A percentile compares a stretch with the other conserved stretches of the same genome.
phyloP scores from a whole-genome alignment of 441 rosid species.

The Arabidopsis lyrata region DNA sequence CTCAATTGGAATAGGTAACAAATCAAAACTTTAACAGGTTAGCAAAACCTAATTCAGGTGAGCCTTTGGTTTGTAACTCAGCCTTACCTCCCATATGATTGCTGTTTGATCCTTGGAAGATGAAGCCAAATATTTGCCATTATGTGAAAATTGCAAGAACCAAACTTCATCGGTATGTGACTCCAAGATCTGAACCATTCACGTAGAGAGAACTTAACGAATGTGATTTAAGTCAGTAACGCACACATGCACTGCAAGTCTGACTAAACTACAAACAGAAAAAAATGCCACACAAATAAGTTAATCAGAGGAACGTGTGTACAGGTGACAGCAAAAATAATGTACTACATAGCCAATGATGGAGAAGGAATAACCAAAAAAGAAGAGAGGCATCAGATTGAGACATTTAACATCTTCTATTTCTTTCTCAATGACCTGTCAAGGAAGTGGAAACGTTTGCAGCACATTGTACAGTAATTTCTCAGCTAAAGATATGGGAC shows the following conservation, averaged over 20 bases:
- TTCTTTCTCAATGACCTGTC: constrained; percentile 11
- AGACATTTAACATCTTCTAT: constrained; percentile 25
- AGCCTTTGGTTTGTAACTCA: constrained; percentile 14
- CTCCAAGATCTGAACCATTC: constrained; percentile 72
- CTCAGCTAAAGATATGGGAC: constrained; percentile 26
- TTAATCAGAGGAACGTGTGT: not conserved
- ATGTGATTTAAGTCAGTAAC: constrained; percentile 38
- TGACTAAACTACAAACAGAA: constrained; percentile 41
- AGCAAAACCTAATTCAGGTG: constrained; percentile 16
- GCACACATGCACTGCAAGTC: constrained; percentile 39
- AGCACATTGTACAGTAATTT: not conserved
- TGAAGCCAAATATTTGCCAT: constrained; percentile 87
- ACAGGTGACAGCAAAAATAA: not conserved
- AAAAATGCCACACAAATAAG: constrained; percentile 23
- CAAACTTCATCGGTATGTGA: constrained; percentile 89
- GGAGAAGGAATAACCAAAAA: constrained; percentile 20
- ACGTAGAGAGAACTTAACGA: constrained; percentile 40
- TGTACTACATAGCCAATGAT: constrained; percentile 26
- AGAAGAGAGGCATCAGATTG: constrained; percentile 15
- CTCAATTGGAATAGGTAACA: constrained; percentile 18
- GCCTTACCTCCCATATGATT: constrained; percentile 85
- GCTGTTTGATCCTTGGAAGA: constrained; percentile 78
- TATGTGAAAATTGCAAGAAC: constrained; percentile 89
- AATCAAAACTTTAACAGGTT: not conserved
- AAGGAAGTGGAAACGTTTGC: constrained; percentile 16